A percentile compares a stretch with the other conserved stretches of the same genome.
phyloP scores from a whole-genome alignment of 2,329 filamentous ascomycete genomes.

The Apiospora kogelbergensis region DNA sequence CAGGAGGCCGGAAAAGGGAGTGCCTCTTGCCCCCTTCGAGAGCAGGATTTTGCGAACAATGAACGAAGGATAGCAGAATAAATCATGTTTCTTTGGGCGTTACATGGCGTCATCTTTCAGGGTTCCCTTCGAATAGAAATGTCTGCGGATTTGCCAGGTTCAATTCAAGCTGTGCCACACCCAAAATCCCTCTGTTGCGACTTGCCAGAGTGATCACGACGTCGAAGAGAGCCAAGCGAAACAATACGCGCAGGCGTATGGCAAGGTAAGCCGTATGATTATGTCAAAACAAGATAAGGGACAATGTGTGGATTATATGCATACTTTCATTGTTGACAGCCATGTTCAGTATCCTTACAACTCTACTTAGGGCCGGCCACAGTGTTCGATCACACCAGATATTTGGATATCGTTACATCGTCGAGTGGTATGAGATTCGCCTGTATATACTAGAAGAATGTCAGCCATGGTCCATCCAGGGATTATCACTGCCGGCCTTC shows the following conservation, averaged over 20 bases:
- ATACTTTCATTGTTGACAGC: too few species aligned
- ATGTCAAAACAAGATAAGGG: not conserved
- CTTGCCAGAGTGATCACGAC: not conserved
- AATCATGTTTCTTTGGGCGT: not conserved
- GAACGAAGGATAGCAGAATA: not conserved
- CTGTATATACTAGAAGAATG: too few species aligned
- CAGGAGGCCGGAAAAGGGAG: not conserved
- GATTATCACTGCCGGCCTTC: too few species aligned
- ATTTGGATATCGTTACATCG: too few species aligned
- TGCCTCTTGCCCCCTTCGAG: not conserved
- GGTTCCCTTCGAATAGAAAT: not conserved
- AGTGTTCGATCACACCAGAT: too few species aligned
- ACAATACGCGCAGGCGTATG: not conserved
- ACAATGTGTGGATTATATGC: too few species aligned
- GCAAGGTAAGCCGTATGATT: not conserved
- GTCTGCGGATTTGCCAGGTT: not conserved
- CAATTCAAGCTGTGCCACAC: not conserved
- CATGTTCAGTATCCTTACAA: too few species aligned
- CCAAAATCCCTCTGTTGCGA: not conserved
- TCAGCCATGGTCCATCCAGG: too few species aligned
- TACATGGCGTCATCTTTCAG: not conserved
- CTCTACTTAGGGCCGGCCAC: too few species aligned
- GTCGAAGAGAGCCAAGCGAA: not conserved
- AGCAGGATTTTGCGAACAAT: not conserved
- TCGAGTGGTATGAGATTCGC: too few species aligned